A percentile compares a stretch with the other conserved stretches of the same genome.
phyloP scores from a whole-genome alignment of 1,139 yeast genomes.

The Sugiyamaella grinbergsii region DNA sequence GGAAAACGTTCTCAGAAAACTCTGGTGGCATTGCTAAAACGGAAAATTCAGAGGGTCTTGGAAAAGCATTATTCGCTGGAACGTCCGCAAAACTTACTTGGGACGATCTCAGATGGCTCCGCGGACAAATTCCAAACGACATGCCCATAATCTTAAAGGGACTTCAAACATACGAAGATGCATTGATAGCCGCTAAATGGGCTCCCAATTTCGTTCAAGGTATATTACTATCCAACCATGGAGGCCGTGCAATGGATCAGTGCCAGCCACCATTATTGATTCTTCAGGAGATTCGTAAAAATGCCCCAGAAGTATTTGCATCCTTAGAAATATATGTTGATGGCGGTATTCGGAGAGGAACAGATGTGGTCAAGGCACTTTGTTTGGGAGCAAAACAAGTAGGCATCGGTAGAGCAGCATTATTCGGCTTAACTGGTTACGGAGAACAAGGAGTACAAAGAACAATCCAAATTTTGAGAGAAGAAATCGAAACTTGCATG shows the following conservation, averaged over 20 bases:
- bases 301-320: slow-evolving; percentile 49
- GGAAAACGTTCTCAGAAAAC: slow-evolving; percentile 45
- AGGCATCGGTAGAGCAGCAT: slow-evolving; percentile 74
- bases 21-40: slow-evolving; percentile 49
- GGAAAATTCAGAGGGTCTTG: slow-evolving; percentile 80
- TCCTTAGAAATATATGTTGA: slow-evolving; percentile 67
- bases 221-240: slow-evolving; percentile 56
- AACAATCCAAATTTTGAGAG: slow-evolving; percentile 45
- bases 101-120: slow-evolving; percentile 64
- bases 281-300: slow-evolving; percentile 57
- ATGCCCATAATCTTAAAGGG: slow-evolving; percentile 72
- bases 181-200: slow-evolving; percentile 55
- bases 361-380: slow-evolving; percentile 70
- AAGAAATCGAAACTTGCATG: slow-evolving; percentile 87
- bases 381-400: slow-evolving; percentile 84
- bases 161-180: slow-evolving; percentile 68
- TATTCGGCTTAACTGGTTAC: slow-evolving; percentile 70
- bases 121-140: slow-evolving; percentile 49
- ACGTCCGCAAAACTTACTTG: slow-evolving; percentile 79
- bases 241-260: slow-evolving; percentile 76
- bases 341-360: slow-evolving; percentile 79
- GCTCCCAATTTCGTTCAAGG: slow-evolving; percentile 48
- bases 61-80: slow-evolving; percentile 79
- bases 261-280: slow-evolving; percentile 69
- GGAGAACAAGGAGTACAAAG: slow-evolving; percentile 46